Base-by-base conservation (phyloP, 148 eudicot species). In the Rhododendron williamsianum region DNA sequence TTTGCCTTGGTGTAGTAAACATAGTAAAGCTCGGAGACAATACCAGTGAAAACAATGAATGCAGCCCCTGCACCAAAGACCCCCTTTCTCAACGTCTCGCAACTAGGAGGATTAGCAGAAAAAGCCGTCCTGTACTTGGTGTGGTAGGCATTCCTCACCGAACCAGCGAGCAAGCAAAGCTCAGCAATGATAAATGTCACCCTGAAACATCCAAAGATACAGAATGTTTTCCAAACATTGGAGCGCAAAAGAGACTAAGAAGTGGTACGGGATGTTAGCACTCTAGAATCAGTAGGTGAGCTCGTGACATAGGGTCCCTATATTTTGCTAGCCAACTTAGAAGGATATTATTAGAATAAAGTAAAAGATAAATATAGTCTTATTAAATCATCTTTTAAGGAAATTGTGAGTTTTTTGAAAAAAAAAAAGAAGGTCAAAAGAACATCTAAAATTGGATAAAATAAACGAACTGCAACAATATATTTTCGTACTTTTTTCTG, bases 41-140 rank as follows among this genome's bases (percentile, higher is more conserved):
- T 89, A 35, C 95, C 97, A 9, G 94, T 94, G 72, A 96, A 87
- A 54, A 94, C 94, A 4, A 93, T 86, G 83, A 96, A 94, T 23
- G 99, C 97, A 27, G 98, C 98, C 45, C 92, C 99, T 0, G 99
- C 95, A 36, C 91, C 98, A 85, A 96, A 96, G 15, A 94, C 90
- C 25, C 98, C 98, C 88, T 93, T 96, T 88, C 99, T 90, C 80
- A 96, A 86, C 5, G 90, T 91, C 84, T 90, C 90, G 71, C 98
- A 96, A 67, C n/a, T n/a, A n/a, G n/a, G n/a, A n/a, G n/a, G n/a
- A n/a, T 58, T 38, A 1, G 33, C 33, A 0, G 81, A 52, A 19
- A 92, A 1, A 23, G 56, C 38, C 2, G 88, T 85, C 78, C 93
- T 82, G 89, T 94, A 94, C 84, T 92, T 94, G 65, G 98, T 93